These are phyloP conservation scores for Hordeum vulgare DNA, from an alignment of 176 grass and related monocot genomes.

Conservation along the genomic window MorexV3_pseudomolecules_assembly NC_058520.1:332956310-332956809, in stretches of 20 bases:
- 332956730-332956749: conserved; percentile 65
- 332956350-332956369: conserved; percentile 64
- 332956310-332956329: conserved; percentile 46
- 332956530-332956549: neutral
- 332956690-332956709: conserved; percentile 50
- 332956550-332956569: too few relatives aligned
- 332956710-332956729: conserved; percentile 72
- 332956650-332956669: conserved; percentile 38
- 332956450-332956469: conserved; percentile 65
- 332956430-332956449: conserved; percentile 68
- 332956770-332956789: conserved; percentile 37
- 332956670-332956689: conserved; percentile 39
- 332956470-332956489: conserved; percentile 74
- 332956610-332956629: neutral
- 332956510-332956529: neutral
- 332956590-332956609: conserved; percentile 1
- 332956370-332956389: conserved; percentile 49
- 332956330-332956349: conserved; percentile 72
- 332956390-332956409: conserved; percentile 21
- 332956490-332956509: conserved; percentile 53
- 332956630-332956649: conserved; percentile 28
- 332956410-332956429: conserved; percentile 53
- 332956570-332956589: neutral
- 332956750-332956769: conserved; percentile 74
- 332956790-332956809: conserved; percentile 41